Evolutionary conservation across 768 basidiomycete species (phyloP).

Genomic region (Lentinula lateritia): DNA sequence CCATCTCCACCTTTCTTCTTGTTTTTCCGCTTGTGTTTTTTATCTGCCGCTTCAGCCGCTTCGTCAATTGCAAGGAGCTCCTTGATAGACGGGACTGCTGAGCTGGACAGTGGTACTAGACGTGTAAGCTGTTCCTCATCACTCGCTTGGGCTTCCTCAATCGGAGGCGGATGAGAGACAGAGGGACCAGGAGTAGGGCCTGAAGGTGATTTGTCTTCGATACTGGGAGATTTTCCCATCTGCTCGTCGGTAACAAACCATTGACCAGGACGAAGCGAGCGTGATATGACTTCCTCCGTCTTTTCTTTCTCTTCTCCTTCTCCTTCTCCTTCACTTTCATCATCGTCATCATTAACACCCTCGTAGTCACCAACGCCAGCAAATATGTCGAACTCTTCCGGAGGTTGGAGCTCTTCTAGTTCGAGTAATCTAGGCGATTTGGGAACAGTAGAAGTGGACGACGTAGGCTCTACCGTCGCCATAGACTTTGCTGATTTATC

Average conservation of each 20-base stretch:
- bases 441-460: slow-evolving; percentile 12
- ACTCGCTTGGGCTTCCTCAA: slow-evolving; percentile 34
- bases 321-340: slow-evolving; percentile 44
- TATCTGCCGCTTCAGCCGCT: slow-evolving; percentile 57
- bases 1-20: slow-evolving; percentile 53
- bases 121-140: slow-evolving; percentile 44
- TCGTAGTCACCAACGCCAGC: slow-evolving; percentile 81
- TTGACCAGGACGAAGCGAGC: slow-evolving; percentile 14
- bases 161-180: slow-evolving; percentile 11
- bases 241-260: slow-evolving; percentile 40
- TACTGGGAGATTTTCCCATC: background rate
- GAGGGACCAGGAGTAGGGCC: slow-evolving; percentile 10
- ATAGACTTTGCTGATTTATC: background rate
- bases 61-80: slow-evolving; percentile 78
- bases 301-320: slow-evolving; percentile 12
- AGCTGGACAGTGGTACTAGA: slow-evolving; percentile 74
- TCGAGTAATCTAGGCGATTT: slow-evolving; percentile 13
- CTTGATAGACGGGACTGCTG: slow-evolving; percentile 75
- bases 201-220: background rate
- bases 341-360: slow-evolving; percentile 52
- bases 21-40: slow-evolving; percentile 70
- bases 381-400: slow-evolving; percentile 84
- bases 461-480: background rate
- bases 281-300: background rate
- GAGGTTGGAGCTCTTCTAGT: slow-evolving; percentile 28